Conservation (phyloP, 1,284 basidiomycete genomes). For the Schizophyllum commune region DNA sequence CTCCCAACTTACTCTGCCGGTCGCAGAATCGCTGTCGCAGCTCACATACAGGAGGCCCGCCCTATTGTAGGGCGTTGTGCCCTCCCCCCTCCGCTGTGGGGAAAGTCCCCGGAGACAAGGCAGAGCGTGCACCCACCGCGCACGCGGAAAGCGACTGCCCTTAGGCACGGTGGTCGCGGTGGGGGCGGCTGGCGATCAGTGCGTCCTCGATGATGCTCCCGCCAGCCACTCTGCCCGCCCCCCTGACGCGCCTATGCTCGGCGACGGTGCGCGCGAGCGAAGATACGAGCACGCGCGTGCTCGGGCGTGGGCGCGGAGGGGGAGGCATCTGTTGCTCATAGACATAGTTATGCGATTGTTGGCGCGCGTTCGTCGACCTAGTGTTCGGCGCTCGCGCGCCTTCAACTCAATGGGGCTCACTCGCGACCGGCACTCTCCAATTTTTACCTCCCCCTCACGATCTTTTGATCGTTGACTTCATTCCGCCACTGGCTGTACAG, state of each 20-base stretch:
- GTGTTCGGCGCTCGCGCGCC: conserved; percentile 18
- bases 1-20: conserved; percentile 31
- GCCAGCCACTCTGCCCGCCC: conserved; percentile 44
- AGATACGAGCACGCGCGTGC: conserved; percentile 65
- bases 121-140: conserved; percentile 42
- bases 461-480: conserved; percentile 34
- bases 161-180: conserved; percentile 53
- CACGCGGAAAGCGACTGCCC: conserved; percentile 64
- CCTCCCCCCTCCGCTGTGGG: conserved; percentile 62
- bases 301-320: conserved; percentile 31
- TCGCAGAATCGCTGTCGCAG: conserved; percentile 82
- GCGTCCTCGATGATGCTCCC: conserved; percentile 28
- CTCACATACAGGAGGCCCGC: conserved; percentile 48
- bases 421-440: conserved; percentile 50
- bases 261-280: conserved; percentile 44
- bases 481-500: no score
- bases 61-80: conserved; percentile 27
- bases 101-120: conserved; percentile 87
- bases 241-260: conserved; percentile 23
- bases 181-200: conserved; percentile 41
- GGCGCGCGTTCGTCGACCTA: conserved; percentile 17
- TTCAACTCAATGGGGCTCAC: conserved; percentile 87
- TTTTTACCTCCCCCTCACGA: conserved; percentile 42
- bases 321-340: conserved; percentile 68
- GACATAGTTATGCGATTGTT: conserved; percentile 81